These are phyloP conservation scores for Macrophomina pseudophaseolina DNA, from an alignment of 2,329 filamentous ascomycete species.

Conservation along the genomic window DNA sequence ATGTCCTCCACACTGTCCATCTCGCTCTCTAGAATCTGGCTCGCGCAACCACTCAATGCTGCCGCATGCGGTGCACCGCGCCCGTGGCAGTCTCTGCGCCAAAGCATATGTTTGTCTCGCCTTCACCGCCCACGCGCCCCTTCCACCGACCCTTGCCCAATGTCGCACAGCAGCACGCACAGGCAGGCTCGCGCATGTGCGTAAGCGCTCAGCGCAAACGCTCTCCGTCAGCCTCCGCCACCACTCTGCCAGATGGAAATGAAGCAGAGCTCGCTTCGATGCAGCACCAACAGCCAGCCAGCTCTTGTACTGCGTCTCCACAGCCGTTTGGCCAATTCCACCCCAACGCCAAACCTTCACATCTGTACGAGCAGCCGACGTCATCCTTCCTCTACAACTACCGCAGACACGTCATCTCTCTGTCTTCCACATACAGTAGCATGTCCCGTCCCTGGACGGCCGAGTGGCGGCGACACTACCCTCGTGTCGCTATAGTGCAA, in stretches of 20 bases:
- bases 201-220: slow-evolving; percentile 7
- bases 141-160: slow-evolving; percentile 18
- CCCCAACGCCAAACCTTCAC: neutral
- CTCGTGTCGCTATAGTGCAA: neutral
- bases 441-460: neutral
- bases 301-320: neutral
- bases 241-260: neutral
- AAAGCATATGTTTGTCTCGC: slow-evolving; percentile 1
- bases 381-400: neutral
- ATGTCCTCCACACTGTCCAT: neutral
- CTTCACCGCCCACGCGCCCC: slow-evolving; percentile 17
- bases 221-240: neutral
- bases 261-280: neutral
- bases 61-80: neutral
- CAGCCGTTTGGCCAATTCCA: neutral
- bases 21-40: neutral
- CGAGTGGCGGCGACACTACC: neutral
- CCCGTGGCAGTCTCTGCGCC: neutral
- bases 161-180: slow-evolving; percentile 18
- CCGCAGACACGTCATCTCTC: neutral
- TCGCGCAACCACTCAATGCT: neutral
- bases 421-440: neutral
- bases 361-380: neutral
- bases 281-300: neutral
- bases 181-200: slow-evolving; percentile 1